Evolutionary conservation across 2,329 filamentous ascomycete species (phyloP).

Genomic region (Ophiostoma tasmaniense): DNA sequence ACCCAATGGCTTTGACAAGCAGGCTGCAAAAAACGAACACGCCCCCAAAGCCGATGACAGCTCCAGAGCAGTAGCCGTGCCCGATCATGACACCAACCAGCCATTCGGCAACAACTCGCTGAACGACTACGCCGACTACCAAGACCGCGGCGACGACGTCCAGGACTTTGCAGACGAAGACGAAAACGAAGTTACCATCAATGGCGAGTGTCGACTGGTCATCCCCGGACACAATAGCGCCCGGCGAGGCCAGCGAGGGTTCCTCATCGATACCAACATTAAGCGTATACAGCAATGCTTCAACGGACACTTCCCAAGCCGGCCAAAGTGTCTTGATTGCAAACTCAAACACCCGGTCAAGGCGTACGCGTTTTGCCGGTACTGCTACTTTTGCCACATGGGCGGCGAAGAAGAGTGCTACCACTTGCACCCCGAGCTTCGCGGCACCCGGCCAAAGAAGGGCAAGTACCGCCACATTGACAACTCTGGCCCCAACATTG

Average conservation of each 20-base stretch:
- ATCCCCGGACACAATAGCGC: constrained; percentile 1
- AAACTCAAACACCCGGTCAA: constrained; percentile 6
- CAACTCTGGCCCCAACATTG: not conserved
- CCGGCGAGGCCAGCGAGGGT: not conserved
- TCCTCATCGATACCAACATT: not conserved
- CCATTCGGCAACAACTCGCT: too few species aligned
- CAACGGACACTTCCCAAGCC: not conserved
- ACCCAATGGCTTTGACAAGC: too few species aligned
- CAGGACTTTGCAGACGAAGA: not conserved
- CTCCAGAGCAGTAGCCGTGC: too few species aligned
- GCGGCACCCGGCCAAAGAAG: constrained; percentile 7
- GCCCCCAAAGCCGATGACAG: not conserved
- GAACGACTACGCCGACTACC: constrained; percentile 5
- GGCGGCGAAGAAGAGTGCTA: constrained; percentile 15
- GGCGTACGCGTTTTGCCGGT: constrained; percentile 8
- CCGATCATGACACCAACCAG: too few species aligned
- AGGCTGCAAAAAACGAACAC: not conserved
- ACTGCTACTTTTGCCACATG: constrained; percentile 13
- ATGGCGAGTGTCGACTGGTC: constrained; percentile 6
- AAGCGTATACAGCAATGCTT: constrained; percentile 3
- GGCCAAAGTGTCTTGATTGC: constrained; percentile 8
- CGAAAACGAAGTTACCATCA: constrained; percentile 1
- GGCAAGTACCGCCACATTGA: not conserved
- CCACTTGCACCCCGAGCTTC: constrained; percentile 11
- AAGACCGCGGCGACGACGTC: not conserved